phyloP scores from a whole-genome alignment of 1,284 basidiomycete genomes.

The Cerioporus squamosus region DNA sequence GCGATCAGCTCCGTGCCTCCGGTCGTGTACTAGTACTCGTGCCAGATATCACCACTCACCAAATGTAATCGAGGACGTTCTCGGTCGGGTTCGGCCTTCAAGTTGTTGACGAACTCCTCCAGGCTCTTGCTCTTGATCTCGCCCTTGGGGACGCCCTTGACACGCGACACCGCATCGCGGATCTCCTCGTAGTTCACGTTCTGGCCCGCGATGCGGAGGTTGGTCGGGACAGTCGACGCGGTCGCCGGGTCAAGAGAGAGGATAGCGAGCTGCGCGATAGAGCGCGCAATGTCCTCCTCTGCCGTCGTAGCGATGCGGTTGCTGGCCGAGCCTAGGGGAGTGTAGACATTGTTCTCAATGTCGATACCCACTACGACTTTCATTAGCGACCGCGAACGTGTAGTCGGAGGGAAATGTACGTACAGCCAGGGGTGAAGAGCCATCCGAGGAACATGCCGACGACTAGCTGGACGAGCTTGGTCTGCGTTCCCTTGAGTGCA shows the following conservation, averaged over 20 bases:
- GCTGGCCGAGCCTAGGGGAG: constrained; percentile 22
- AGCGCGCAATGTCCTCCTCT: constrained; percentile 30
- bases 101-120: constrained; percentile 12
- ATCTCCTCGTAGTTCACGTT: constrained; percentile 20
- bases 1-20: background rate
- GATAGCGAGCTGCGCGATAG: constrained; percentile 30
- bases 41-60: constrained; percentile 3
- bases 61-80: constrained; percentile 14
- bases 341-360: constrained; percentile 21
- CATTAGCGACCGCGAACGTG: too few species aligned
- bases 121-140: constrained; percentile 20
- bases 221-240: constrained; percentile 24
- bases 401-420: background rate
- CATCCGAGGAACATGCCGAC: constrained; percentile 31
- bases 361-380: constrained; percentile 30
- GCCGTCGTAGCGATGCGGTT: constrained; percentile 24
- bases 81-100: constrained; percentile 16
- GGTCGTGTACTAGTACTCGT: background rate
- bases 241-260: constrained; percentile 25
- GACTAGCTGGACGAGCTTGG: constrained; percentile 30
- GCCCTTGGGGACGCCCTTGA: constrained; percentile 14
- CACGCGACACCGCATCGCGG: constrained; percentile 19
- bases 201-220: constrained; percentile 27
- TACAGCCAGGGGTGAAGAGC: constrained; percentile 12
- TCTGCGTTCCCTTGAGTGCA: constrained; percentile 12